These are phyloP conservation scores for Taphrina confusa DNA, from an alignment of 1,139 yeast species.

Conservation along the genomic window DNA sequence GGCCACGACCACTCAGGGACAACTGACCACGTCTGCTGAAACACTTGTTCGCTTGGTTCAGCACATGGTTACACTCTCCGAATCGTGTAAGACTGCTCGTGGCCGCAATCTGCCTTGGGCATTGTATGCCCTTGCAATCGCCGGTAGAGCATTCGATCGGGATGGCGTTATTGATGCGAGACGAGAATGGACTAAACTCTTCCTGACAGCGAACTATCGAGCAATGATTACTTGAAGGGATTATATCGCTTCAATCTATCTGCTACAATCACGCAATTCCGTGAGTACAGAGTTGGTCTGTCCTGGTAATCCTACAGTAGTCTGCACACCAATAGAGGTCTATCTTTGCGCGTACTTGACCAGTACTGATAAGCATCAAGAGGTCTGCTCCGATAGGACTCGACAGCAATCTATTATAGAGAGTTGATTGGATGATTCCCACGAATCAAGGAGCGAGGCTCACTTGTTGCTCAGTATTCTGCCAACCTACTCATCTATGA, in stretches of 20 bases:
- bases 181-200: background rate
- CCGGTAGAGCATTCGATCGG: background rate
- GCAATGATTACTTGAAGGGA: background rate
- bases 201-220: background rate
- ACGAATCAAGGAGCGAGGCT: too few relatives aligned
- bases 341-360: too few relatives aligned
- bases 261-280: background rate
- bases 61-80: background rate
- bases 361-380: too few relatives aligned
- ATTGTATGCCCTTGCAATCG: background rate
- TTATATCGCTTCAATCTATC: background rate
- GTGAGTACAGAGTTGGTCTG: too few relatives aligned
- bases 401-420: too few relatives aligned
- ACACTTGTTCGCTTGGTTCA: background rate
- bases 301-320: too few relatives aligned
- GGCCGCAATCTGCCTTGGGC: slow-evolving; percentile 6
- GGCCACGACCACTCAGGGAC: background rate
- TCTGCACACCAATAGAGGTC: too few relatives aligned
- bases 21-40: background rate
- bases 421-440: too few relatives aligned
- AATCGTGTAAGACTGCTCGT: background rate
- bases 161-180: background rate
- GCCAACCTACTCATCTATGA: too few relatives aligned
- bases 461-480: too few relatives aligned
- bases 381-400: too few relatives aligned